Evolutionary conservation across 148 eudicot species (phyloP).

Genomic region (Polygonum maritimum): DNA sequence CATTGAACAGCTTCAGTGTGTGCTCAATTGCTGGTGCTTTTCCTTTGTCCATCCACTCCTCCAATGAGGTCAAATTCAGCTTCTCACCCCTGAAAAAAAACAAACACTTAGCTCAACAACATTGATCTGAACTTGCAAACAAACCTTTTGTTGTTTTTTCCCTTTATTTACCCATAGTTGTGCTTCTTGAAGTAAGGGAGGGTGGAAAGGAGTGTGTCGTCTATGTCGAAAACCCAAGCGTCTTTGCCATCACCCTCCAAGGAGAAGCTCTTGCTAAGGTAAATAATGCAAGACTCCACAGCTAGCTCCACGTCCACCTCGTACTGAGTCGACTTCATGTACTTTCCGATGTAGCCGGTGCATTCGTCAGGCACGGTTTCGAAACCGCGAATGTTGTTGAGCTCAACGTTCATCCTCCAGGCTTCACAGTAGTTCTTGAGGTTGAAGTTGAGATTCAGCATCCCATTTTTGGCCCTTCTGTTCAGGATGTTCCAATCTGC

Average conservation of each 20-base stretch:
- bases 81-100: conserved; percentile 24
- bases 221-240: conserved; percentile 43
- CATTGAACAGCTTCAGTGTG: conserved; percentile 28
- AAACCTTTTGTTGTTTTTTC: not conserved
- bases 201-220: conserved; percentile 40
- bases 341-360: conserved; percentile 28
- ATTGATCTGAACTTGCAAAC: not conserved
- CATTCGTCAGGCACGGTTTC: conserved; percentile 36
- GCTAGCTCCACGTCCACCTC: conserved; percentile 31
- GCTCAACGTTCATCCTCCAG: conserved; percentile 53
- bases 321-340: conserved; percentile 39
- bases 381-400: conserved; percentile 32
- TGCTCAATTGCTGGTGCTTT: conserved; percentile 34
- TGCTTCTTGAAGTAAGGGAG: conserved; percentile 43
- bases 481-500: conserved; percentile 6
- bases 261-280: conserved; percentile 25
- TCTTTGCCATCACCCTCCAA: conserved; percentile 33
- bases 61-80: conserved; percentile 32
- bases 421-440: conserved; percentile 38
- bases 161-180: conserved; percentile 23
- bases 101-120: not conserved
- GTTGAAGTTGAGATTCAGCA: not conserved
- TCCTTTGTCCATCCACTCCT: conserved; percentile 38
- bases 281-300: conserved; percentile 22
- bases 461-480: not conserved